Percentiles rank a stretch among this genome's conserved stretches.
Conservation (phyloP, 306 rosid species). For the Amphicarpaea edgeworthii region DNA sequence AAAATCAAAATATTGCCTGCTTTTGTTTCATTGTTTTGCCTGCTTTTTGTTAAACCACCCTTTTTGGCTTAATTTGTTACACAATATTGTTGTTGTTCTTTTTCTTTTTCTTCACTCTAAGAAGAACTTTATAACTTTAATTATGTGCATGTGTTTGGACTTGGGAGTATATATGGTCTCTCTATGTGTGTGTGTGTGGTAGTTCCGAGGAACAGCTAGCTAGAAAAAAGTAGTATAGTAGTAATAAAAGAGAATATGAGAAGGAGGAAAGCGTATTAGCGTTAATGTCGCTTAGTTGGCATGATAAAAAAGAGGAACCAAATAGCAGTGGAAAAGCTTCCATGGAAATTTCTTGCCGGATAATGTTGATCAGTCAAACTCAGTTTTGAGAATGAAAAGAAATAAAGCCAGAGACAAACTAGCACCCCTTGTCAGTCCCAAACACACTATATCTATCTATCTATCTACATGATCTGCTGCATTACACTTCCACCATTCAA, state of each 20-base stretch:
- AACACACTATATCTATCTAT: not conserved
- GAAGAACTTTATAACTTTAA: too few relatives aligned
- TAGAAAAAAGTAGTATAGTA: slow-evolving; percentile 10
- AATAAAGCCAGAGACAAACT: slow-evolving; percentile 59
- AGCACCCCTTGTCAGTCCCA: slow-evolving; percentile 68
- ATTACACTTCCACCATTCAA: slow-evolving; percentile 41
- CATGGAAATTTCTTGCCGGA: slow-evolving; percentile 72
- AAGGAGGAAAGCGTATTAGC: slow-evolving; percentile 49
- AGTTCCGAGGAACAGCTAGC: slow-evolving; percentile 69
- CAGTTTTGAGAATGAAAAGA: slow-evolving; percentile 49
- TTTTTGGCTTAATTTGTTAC: slow-evolving; percentile 43
- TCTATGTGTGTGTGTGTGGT: slow-evolving; percentile 50
- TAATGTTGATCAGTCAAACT: slow-evolving; percentile 63
- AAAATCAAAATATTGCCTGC: slow-evolving; percentile 43
- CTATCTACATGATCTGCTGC: slow-evolving; percentile 29
- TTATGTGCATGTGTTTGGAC: slow-evolving; percentile 22
- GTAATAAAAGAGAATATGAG: slow-evolving; percentile 29
- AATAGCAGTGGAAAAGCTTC: slow-evolving; percentile 72
- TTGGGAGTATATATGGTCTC: too few relatives aligned
- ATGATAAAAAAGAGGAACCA: slow-evolving; percentile 89
- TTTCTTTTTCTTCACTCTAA: slow-evolving; percentile 40
- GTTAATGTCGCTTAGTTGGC: slow-evolving; percentile 78
- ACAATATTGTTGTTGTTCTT: slow-evolving; percentile 7
- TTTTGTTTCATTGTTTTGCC: slow-evolving; percentile 39
- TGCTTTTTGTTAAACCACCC: slow-evolving; percentile 10